Percentiles rank a stretch among this genome's conserved stretches.
Evolutionary conservation across 106 monocot genomes (phyloP).

Genomic region (Acanthochlamys bracteata): DNA sequence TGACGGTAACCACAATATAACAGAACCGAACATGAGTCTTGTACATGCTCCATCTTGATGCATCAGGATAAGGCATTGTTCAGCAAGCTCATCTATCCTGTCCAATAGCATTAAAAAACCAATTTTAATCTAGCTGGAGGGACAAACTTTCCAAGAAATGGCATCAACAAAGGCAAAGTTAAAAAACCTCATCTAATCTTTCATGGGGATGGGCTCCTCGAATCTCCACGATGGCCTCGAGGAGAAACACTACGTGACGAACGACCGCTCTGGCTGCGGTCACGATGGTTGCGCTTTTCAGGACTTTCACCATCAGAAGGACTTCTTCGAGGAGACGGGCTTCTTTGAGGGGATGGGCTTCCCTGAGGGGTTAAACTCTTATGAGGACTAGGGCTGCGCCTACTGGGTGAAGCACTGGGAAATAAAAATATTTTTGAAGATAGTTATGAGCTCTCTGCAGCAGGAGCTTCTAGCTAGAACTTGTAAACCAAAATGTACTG

Average conservation of each 20-base stretch:
- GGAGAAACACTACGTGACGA: not conserved
- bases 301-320: constrained; percentile 1
- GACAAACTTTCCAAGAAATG: not conserved
- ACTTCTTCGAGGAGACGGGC: constrained; percentile 13
- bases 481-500: too few relatives aligned
- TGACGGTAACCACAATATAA: not conserved
- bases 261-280: not conserved
- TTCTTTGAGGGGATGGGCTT: constrained; percentile 16
- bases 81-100: not conserved
- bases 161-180: not conserved
- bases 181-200: not conserved
- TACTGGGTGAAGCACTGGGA: constrained; percentile 18
- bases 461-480: not conserved
- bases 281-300: constrained; percentile 1
- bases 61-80: not conserved
- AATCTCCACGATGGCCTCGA: not conserved
- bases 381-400: constrained; percentile 13
- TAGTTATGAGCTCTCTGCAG: not conserved
- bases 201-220: not conserved
- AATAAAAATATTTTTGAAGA: not conserved
- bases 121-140: not conserved
- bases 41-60: not conserved
- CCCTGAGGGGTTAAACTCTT: constrained; percentile 19
- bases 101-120: not conserved
- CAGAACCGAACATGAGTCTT: not conserved